Conservation (phyloP, 1,284 basidiomycete genomes). For the Peniophora sp. region DNA sequence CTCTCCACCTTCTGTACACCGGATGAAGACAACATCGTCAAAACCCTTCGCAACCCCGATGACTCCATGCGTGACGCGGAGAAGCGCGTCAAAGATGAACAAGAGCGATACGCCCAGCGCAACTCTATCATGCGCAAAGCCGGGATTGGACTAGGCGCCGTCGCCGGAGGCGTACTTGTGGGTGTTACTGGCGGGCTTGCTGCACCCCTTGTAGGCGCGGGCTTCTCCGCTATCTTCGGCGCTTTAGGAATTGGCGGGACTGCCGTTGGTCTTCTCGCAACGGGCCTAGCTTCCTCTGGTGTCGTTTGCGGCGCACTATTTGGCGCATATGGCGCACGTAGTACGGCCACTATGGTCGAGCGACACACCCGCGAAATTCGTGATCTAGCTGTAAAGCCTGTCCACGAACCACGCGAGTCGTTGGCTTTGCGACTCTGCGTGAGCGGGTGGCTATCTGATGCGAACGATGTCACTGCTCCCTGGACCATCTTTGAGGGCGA, state of each 20-base stretch:
- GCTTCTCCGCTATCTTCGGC: slow-evolving; percentile 38
- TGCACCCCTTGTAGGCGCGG: slow-evolving; percentile 51
- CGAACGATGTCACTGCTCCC: slow-evolving; percentile 40
- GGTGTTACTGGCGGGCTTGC: slow-evolving; percentile 51
- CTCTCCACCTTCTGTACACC: slow-evolving; percentile 30
- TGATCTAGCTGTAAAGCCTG: slow-evolving; percentile 46
- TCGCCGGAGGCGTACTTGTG: slow-evolving; percentile 48
- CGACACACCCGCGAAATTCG: slow-evolving; percentile 44
- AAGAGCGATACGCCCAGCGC: slow-evolving; percentile 32
- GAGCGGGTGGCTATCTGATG: slow-evolving; percentile 43
- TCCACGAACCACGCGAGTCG: slow-evolving; percentile 33
- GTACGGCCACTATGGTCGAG: slow-evolving; percentile 39
- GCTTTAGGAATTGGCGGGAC: slow-evolving; percentile 49
- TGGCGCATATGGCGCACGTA: slow-evolving; percentile 47
- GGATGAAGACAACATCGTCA: slow-evolving; percentile 37
- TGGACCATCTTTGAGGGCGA: slow-evolving; percentile 46
- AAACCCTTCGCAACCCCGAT: slow-evolving; percentile 42
- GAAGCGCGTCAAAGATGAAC: slow-evolving; percentile 31
- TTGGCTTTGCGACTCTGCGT: slow-evolving; percentile 47
- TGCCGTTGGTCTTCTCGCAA: slow-evolving; percentile 42
- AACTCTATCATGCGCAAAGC: slow-evolving; percentile 33
- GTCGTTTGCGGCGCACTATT: slow-evolving; percentile 52
- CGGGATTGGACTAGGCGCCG: slow-evolving; percentile 46
- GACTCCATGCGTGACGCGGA: slow-evolving; percentile 37
- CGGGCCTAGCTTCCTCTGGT: slow-evolving; percentile 46